Base-by-base conservation (phyloP, 768 basidiomycete genomes). In the Podaxis sp. region DNA sequence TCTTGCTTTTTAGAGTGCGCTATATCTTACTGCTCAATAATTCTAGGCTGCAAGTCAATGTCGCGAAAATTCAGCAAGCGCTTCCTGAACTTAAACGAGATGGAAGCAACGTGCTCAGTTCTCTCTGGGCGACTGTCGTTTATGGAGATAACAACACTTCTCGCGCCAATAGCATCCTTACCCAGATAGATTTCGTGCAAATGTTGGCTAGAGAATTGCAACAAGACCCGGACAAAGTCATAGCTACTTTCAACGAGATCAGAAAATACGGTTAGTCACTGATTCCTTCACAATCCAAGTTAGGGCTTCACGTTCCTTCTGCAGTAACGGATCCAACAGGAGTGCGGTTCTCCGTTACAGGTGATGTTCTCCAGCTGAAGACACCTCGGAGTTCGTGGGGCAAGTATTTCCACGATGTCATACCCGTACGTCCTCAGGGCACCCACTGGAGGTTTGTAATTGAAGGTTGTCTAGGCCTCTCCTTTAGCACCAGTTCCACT, bases 1-100 rank as follows among this genome's bases (percentile, higher is more conserved):
- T 21, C 35, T 44, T 44, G 42, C 5, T 7, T 6, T 14, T 44
- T 16, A 44, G n/a, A 3, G 14, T 44, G 7, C 21, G 18, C 42
- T 44, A 18, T n/a, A 4, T 18, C 32, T 32, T 32, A 32, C 7
- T 32, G 32, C 32, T 32, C 32, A 32, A 9, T 18, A 18, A n/a
- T 47, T 13, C 18, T 64, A 96, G 95, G 53, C 76, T 99, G 36
- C 86, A 88, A 66, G 86, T 98, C 53, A 86, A 85, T 27, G 79
- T 91, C 50, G 93, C 94, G 14, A 98, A 97, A 73, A 84, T 93
- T 23, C 86, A 90, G 47, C 96, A 98, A 71, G 87, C 87, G 18
- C 79, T 99, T 35, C 96, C 97, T 2, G 89, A 94, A 69, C 77
- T 91, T 66, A 98, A 98, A 78, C 85, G 97, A 40, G 89, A 93